phyloP scores from a whole-genome alignment of 495 filamentous ascomycete species.

The Penicillium manginii region DNA sequence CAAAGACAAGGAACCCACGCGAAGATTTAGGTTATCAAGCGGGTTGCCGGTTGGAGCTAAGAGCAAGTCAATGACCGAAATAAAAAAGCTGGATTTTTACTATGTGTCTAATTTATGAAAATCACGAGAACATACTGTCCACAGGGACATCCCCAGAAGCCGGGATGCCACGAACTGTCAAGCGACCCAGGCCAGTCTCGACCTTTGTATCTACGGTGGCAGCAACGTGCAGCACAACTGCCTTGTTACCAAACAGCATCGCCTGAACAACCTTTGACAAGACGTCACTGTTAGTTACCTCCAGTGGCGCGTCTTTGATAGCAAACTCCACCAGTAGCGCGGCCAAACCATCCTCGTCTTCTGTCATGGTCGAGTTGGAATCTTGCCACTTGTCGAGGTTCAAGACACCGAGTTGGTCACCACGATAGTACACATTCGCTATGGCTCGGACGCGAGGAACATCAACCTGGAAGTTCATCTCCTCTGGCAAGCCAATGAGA shows the following conservation, averaged over 20 bases:
- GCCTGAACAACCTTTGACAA: conserved; percentile 75
- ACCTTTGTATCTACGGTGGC: conserved; percentile 86
- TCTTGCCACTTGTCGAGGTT: conserved; percentile 80
- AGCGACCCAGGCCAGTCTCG: conserved; percentile 74
- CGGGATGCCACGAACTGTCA: conserved; percentile 79
- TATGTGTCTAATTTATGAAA: conserved; percentile 26
- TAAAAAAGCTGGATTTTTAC: conserved; percentile 21
- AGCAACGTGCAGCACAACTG: conserved; percentile 67
- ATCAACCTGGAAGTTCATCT: conserved; percentile 82
- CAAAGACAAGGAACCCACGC: conserved; percentile 67
- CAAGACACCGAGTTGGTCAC: conserved; percentile 74
- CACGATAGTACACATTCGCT: conserved; percentile 77
- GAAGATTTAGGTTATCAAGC: conserved; percentile 58
- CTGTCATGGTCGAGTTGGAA: conserved; percentile 74
- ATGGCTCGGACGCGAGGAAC: conserved; percentile 74
- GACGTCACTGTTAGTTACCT: conserved; percentile 76
- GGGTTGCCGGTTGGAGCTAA: conserved; percentile 50
- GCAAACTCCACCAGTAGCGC: conserved; percentile 70
- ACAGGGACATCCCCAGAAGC: conserved; percentile 83
- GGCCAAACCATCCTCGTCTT: conserved; percentile 56
- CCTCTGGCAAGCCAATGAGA: conserved; percentile 72
- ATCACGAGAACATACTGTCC: conserved; percentile 69
- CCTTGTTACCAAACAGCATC: conserved; percentile 70
- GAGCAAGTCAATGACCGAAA: conserved; percentile 21
- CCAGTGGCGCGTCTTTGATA: conserved; percentile 76